phyloP scores from a whole-genome alignment of 2,329 filamentous ascomycete species.

The Eutypa lata region DNA sequence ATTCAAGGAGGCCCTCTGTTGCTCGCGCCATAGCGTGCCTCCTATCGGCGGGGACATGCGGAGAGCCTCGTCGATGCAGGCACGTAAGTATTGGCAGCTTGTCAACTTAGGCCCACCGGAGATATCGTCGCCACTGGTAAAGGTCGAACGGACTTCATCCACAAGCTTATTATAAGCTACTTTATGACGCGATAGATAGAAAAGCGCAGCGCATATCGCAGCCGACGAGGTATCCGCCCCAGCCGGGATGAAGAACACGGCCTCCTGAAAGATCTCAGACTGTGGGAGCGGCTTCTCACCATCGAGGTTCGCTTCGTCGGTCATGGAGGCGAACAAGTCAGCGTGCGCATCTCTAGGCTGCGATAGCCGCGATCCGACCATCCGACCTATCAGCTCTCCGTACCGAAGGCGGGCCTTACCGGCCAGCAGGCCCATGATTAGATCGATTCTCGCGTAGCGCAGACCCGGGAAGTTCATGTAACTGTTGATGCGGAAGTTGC shows the following conservation, averaged over 20 bases:
- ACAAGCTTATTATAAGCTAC: not conserved
- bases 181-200: not conserved
- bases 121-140: not conserved
- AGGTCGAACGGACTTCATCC: not conserved
- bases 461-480: not conserved
- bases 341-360: not conserved
- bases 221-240: not conserved
- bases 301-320: not conserved
- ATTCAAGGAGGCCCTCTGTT: too few species aligned
- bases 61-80: not conserved
- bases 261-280: not conserved
- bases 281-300: not conserved
- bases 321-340: not conserved
- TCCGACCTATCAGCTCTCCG: not conserved
- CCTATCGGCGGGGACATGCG: not conserved
- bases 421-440: not conserved
- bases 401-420: not conserved
- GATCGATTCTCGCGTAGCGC: not conserved
- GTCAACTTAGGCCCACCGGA: not conserved
- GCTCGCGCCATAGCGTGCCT: not conserved
- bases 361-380: not conserved
- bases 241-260: not conserved
- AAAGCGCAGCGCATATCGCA: not conserved
- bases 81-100: not conserved
- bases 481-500: not conserved